These are phyloP conservation scores for Thelonectria discophora DNA, from an alignment of 2,329 filamentous ascomycete genomes.

Conservation along the genomic window DNA sequence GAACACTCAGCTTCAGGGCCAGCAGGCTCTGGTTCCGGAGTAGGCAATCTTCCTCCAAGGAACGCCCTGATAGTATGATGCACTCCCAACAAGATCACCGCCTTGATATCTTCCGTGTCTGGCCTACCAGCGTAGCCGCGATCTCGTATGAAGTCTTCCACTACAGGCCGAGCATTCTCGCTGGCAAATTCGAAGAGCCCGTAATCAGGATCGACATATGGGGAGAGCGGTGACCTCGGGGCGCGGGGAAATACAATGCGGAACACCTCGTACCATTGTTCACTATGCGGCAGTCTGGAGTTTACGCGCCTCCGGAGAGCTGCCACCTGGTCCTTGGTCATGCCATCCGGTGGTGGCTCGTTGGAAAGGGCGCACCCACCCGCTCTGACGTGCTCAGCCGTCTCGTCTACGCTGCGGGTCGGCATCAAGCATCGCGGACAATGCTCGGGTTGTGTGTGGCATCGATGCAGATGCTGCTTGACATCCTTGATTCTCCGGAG, in stretches of 20 bases:
- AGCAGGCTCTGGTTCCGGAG: too few relatives aligned
- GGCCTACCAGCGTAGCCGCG: neutral
- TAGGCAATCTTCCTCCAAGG: too few relatives aligned
- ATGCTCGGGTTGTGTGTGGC: neutral
- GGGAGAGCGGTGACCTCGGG: neutral
- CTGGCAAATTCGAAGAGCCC: neutral
- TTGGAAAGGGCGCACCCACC: neutral
- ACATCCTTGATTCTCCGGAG: neutral
- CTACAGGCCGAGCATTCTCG: neutral
- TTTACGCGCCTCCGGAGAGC: neutral
- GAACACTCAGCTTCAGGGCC: too few relatives aligned
- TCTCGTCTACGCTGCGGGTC: neutral
- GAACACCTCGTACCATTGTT: constrained; percentile 7
- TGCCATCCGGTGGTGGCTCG: constrained; percentile 1
- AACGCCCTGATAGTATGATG: neutral
- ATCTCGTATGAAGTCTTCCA: neutral
- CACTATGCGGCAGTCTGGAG: neutral
- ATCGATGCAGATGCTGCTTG: constrained; percentile 6
- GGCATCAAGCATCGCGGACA: neutral
- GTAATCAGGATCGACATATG: constrained; percentile 2
- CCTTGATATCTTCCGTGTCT: neutral
- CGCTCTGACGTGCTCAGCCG: neutral
- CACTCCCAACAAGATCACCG: neutral
- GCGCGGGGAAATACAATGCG: neutral
- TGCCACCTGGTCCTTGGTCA: neutral